Conservation (phyloP, 163 green algal species). For the Scenedesmus sp. region DNA sequence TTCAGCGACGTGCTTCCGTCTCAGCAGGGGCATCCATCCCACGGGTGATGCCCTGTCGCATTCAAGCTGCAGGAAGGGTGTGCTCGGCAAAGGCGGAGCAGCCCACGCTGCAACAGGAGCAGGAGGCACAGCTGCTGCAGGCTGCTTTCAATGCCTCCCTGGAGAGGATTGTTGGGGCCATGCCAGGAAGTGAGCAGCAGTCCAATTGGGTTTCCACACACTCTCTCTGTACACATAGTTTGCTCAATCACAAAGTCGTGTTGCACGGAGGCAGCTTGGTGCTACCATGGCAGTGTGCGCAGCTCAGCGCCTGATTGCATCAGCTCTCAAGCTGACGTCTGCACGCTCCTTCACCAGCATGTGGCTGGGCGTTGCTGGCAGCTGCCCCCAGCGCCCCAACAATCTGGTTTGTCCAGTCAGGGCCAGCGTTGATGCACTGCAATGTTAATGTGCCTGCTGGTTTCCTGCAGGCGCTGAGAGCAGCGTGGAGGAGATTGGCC, state of each 20-base stretch:
- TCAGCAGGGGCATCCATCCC: not conserved
- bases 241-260: not conserved
- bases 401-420: not conserved
- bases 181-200: conserved; percentile 1
- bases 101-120: conserved; percentile 9
- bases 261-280: not conserved
- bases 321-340: not conserved
- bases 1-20: not conserved
- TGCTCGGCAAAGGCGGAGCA: not conserved
- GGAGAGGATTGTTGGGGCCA: not conserved
- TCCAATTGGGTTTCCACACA: not conserved
- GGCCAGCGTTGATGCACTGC: not conserved
- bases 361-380: not conserved
- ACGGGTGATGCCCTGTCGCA: not conserved
- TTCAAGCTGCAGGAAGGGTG: not conserved
- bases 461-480: not conserved
- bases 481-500: not conserved
- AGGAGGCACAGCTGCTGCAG: not conserved
- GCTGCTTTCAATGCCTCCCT: conserved; percentile 22
- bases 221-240: too few species aligned
- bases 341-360: too few species aligned
- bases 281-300: not conserved
- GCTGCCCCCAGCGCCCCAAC: not conserved
- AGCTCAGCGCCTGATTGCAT: not conserved
- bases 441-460: not conserved